Evolutionary conservation across 768 basidiomycete genomes (phyloP), one percentile per base, ranked within the genome.

Genomic region (Leccinum imitatum): DNA sequence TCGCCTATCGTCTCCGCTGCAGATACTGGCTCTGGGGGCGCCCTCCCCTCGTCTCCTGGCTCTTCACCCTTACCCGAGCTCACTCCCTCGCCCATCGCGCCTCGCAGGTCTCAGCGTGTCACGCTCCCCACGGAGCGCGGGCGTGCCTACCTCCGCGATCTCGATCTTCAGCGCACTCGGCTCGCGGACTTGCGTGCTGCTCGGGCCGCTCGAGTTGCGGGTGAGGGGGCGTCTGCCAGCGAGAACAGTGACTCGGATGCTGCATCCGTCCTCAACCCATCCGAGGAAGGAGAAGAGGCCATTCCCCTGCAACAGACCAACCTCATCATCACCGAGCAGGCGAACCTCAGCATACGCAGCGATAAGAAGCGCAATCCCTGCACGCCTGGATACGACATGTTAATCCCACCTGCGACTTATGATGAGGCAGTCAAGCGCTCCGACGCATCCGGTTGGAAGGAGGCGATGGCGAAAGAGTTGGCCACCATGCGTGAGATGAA

Each of bases 401-500:
- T 11, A 3, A 53, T 35, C 11, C 19, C 31, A 1, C 50, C 50
- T 1, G 13, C 27, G 6, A 50, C 50, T 8, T 50, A 50, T 10
- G 50, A 50, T 4, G 50, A 50, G 23, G 50, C 50, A 0, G 15
- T 50, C 25, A 50, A 30, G 1, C 13, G 50, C 7, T 23, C 25
- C 11, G 27, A 50, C 17, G 6, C 15, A 4, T n/a, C 15, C 3
- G 48, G 54, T 0, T 65, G 59, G 61, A 11, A 3, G 31, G 50
- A 15, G 0, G 59, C 59, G 11, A 65, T 65, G 56, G 21, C 53
- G 2, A 23, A 9, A 0, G 63, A 65, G 13, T 17, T 65, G 0
- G 31, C 2, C 1, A 2, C 54, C 17, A 59, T 65, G 58, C 35
- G 54, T 1, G 51, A 59, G n/a, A 62, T 65, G 61, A 21, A 33